A percentile compares a stretch with the other conserved stretches of the same genome.
Conservation (phyloP, 2,329 filamentous ascomycete genomes). For the Emydomyces testavorans region DNA sequence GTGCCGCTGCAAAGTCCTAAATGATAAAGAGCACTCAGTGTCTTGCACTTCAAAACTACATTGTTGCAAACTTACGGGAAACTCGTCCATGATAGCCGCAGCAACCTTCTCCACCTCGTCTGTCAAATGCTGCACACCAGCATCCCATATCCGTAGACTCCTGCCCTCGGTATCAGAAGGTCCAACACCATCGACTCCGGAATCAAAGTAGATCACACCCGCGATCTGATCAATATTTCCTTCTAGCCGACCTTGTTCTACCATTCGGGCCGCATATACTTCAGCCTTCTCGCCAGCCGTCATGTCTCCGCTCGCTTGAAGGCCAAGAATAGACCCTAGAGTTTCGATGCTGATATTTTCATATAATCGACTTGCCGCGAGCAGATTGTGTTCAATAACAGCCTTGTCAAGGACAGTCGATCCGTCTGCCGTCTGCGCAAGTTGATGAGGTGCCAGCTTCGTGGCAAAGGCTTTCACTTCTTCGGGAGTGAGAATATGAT, state of each 20-base stretch:
- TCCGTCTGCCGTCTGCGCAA: constrained; percentile 79
- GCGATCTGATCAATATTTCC: constrained; percentile 93
- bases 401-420: constrained; percentile 87
- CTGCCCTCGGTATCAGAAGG: constrained; percentile 53
- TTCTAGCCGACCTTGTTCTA: constrained; percentile 79
- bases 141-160: constrained; percentile 77
- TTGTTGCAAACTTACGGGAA: constrained; percentile 48
- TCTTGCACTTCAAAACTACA: background rate
- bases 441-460: constrained; percentile 72
- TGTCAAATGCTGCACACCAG: constrained; percentile 71
- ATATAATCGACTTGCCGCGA: constrained; percentile 70
- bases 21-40: background rate
- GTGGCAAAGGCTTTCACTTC: constrained; percentile 81
- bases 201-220: constrained; percentile 73
- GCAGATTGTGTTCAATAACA: constrained; percentile 89
- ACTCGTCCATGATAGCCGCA: constrained; percentile 65
- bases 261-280: constrained; percentile 85
- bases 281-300: constrained; percentile 63
- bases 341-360: constrained; percentile 65
- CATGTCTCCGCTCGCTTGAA: constrained; percentile 43
- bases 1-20: constrained; percentile 21
- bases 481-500: constrained; percentile 65
- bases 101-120: constrained; percentile 85
- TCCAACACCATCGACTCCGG: constrained; percentile 54
- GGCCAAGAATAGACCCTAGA: constrained; percentile 63